Base-by-base conservation (phyloP, 1,284 basidiomycete species). In the Coriolopsis trogii region DNA sequence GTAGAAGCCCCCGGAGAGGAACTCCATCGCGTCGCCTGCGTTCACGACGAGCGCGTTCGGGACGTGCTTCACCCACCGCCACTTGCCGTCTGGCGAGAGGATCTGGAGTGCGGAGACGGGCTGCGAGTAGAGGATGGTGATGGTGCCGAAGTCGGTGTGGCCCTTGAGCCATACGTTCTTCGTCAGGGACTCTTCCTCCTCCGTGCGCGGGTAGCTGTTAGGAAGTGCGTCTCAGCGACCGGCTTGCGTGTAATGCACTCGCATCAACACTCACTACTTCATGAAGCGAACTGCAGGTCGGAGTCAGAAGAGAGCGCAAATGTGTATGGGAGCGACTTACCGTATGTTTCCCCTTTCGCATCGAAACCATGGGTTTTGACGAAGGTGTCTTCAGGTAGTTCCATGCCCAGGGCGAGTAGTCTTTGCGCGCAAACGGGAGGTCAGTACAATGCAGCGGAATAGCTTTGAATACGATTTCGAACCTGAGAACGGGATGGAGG, bases 121-220 rank as follows among this genome's bases (percentile, higher is more conserved):
- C 49, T 85, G 84, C 37, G 80, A 81, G 70, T 78, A 85, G 13
- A 86, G 67, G 12, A 85, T 76, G 3, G 79, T 81, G 46, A 86
- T 67, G 13, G 73, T 77, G n/a, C 79, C 81, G 53, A 82, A 75
- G 59, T 86, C 84, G 84, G 79, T 82, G 57, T 85, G 83, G 4
- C 83, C 84, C 61, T 59, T 59, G 28, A 59, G 55, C 52, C 55
- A 59, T 40, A 59, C 76, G 39, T 80, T 74, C 44, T 79, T 78
- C 0, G 81, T 75, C 60, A 77, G 79, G 13, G 59, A 49, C 56
- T 85, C 83, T 45, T 85, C 83, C 15, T 83, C 80, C 25, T 72
- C 65, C 0, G 77, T 71, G 37, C 72, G 69, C n/a, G 74, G 75
- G 55, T 73, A 73, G 51, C 75, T 77, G 30, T 7, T 25, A 7